Conservation (phyloP, 2,329 filamentous ascomycete species). For the Neobulgaria alba region DNA sequence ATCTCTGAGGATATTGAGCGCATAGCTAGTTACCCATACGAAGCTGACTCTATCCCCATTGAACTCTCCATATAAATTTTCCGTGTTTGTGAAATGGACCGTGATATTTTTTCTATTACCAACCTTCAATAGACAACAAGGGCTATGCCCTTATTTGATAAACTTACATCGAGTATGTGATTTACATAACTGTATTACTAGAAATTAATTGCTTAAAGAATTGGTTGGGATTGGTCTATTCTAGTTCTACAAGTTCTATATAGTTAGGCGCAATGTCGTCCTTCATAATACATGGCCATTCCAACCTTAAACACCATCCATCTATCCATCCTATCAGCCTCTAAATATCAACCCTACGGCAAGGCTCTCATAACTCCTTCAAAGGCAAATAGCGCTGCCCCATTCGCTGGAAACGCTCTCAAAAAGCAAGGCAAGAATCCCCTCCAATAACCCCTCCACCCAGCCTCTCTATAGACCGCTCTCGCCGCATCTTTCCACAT, state of each 20-base stretch:
- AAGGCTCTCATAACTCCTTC: slow-evolving; percentile 76
- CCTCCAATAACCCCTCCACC: slow-evolving; percentile 78
- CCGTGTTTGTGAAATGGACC: neutral
- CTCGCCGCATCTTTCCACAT: slow-evolving; percentile 73
- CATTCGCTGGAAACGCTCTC: slow-evolving; percentile 91
- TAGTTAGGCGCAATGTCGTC: neutral
- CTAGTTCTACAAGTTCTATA: neutral
- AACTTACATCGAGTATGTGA: too few species aligned
- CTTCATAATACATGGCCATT: neutral
- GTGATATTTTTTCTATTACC: neutral
- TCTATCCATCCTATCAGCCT: slow-evolving; percentile 6
- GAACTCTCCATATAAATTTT: neutral
- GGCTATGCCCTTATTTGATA: too few species aligned
- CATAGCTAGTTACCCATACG: neutral
- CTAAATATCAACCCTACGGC: too few species aligned
- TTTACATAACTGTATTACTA: too few species aligned
- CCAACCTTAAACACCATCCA: neutral
- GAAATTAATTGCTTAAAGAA: too few species aligned
- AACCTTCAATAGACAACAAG: neutral
- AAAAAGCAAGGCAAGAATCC: slow-evolving; percentile 92
- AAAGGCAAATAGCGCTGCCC: slow-evolving; percentile 85
- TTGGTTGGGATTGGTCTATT: neutral
- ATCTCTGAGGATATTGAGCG: neutral
- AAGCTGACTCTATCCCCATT: neutral
- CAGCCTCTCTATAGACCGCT: slow-evolving; percentile 67